Percentiles rank a stretch among this genome's conserved stretches.
Conservation (phyloP, 2,329 filamentous ascomycete species). For the Clonostachys solani region DNA sequence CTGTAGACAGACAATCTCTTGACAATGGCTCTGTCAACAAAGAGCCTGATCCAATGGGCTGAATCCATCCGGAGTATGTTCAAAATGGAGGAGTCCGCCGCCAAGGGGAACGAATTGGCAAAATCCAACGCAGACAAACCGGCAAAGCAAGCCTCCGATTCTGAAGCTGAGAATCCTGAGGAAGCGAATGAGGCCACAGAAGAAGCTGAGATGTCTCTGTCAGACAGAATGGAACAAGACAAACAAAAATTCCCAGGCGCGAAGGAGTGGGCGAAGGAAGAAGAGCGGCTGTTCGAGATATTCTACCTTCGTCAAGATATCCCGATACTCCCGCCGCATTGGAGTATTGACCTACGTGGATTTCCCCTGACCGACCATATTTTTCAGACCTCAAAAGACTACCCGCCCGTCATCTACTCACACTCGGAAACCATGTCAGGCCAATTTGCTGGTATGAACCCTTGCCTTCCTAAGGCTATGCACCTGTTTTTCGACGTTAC, state of each 20-base stretch:
- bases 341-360: slow-evolving; percentile 32
- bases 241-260: slow-evolving; percentile 34
- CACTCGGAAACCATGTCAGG: slow-evolving; percentile 5
- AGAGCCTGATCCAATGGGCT: background rate
- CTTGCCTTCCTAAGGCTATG: no score
- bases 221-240: slow-evolving; percentile 35
- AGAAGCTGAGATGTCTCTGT: background rate
- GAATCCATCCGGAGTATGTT: background rate
- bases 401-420: slow-evolving; percentile 30
- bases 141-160: background rate
- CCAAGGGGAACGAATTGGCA: background rate
- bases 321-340: slow-evolving; percentile 31
- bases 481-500: no score
- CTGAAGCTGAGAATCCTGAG: background rate
- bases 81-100: background rate
- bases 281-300: slow-evolving; percentile 36
- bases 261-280: slow-evolving; percentile 46
- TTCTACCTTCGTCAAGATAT: slow-evolving; percentile 33
- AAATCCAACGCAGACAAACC: background rate
- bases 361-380: slow-evolving; percentile 30
- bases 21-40: slow-evolving; percentile 1
- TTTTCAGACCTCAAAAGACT: slow-evolving; percentile 22
- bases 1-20: no score
- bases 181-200: background rate
- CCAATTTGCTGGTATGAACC: no score